A percentile compares a stretch with the other conserved stretches of the same genome.
Conservation (phyloP, 2,329 filamentous ascomycete genomes). For the Phialophora chinensis region DNA sequence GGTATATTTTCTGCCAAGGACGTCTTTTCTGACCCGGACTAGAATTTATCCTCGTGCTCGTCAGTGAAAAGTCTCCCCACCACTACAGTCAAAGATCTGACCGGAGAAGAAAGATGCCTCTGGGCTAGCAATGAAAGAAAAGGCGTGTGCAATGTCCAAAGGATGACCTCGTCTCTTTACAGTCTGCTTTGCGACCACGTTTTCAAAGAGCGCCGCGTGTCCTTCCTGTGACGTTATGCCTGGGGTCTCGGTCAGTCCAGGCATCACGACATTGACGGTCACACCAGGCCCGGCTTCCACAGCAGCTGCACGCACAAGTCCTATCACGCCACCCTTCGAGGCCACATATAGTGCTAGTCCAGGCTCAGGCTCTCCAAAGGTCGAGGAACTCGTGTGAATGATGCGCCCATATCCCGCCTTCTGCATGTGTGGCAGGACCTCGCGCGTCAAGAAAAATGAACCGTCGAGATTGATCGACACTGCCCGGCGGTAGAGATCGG, state of each 20-base stretch:
- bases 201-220: conserved; percentile 12
- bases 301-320: conserved; percentile 6
- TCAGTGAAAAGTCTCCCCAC: conserved; percentile 14
- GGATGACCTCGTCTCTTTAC: conserved; percentile 16
- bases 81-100: conserved; percentile 19
- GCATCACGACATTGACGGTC: conserved; percentile 12
- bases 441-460: conserved; percentile 15
- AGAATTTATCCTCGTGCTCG: too few species aligned
- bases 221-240: conserved; percentile 8
- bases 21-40: too few species aligned
- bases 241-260: conserved; percentile 13
- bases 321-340: conserved; percentile 16
- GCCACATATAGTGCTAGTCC: conserved; percentile 14
- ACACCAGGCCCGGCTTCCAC: conserved; percentile 19
- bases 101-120: conserved; percentile 19
- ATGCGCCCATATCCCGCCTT: conserved; percentile 23
- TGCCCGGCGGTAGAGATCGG: conserved; percentile 2
- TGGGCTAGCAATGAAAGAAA: conserved; percentile 16
- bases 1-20: too few species aligned
- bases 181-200: conserved; percentile 11
- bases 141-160: conserved; percentile 9
- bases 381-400: conserved; percentile 16
- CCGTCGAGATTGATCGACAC: conserved; percentile 16
- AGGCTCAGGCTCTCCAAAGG: conserved; percentile 6
- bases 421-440: conserved; percentile 21